Conservation (phyloP, 1,139 yeast species). For the Lodderomyces oxycetoniae region DNA sequence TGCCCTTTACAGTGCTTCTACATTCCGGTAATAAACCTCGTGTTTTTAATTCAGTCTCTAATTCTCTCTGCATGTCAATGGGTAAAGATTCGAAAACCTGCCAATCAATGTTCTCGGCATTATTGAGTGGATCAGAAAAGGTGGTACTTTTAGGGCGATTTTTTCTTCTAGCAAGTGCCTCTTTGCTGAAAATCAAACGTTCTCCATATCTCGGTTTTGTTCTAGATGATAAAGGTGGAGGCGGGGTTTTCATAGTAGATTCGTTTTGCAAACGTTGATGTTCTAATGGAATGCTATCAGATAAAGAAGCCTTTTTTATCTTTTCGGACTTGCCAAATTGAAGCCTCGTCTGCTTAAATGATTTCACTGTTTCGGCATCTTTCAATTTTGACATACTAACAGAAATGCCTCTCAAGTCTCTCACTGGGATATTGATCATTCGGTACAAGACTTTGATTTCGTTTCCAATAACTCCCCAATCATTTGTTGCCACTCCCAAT, state of each 20-base stretch:
- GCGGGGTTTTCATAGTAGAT: conserved; percentile 5
- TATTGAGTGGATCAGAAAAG: conserved; percentile 7
- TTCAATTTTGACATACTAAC: conserved; percentile 58
- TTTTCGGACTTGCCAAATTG: conserved; percentile 23
- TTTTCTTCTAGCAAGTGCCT: conserved; percentile 3
- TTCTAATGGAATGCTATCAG: neutral
- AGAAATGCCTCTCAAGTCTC: conserved; percentile 75
- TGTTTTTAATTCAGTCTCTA: conserved; percentile 40
- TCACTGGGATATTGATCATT: conserved; percentile 54
- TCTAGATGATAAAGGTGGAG: neutral
- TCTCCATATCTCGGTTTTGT: conserved; percentile 8
- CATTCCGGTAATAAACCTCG: conserved; percentile 23
- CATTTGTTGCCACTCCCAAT: conserved; percentile 63
- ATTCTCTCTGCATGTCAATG: conserved; percentile 44
- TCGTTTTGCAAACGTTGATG: conserved; percentile 12
- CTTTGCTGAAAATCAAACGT: conserved; percentile 5
- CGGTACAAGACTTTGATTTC: conserved; percentile 58
- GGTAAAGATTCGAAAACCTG: conserved; percentile 55
- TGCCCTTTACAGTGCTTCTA: conserved; percentile 17
- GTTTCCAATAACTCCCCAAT: conserved; percentile 54
- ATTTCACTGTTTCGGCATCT: conserved; percentile 28
- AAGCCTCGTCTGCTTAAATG: conserved; percentile 38
- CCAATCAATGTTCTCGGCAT: conserved; percentile 39
- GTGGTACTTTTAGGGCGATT: neutral
- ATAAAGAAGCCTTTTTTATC: conserved; percentile 4